Percentiles rank a stretch among this genome's conserved stretches.
Conservation (phyloP, 148 eudicot species). For the Suaeda aralocaspica region DNA sequence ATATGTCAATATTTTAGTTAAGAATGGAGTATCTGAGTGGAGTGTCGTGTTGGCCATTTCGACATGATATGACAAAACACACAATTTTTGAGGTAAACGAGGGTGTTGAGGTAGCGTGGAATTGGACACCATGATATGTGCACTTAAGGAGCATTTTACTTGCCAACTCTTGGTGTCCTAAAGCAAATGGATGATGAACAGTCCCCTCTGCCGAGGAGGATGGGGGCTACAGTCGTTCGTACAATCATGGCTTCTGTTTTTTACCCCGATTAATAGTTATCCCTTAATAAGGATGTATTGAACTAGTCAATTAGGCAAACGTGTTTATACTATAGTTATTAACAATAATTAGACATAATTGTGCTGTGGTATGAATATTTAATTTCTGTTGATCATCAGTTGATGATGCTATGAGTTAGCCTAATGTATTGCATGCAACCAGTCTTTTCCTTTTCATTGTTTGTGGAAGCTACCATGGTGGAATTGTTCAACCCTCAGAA, state of each 20-base stretch:
- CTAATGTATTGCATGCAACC: background rate
- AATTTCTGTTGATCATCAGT: background rate
- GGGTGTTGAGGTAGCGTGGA: no score
- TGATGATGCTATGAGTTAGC: background rate
- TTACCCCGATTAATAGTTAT: background rate
- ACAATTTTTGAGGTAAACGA: no score
- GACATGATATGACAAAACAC: no score
- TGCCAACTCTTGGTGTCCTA: conserved; percentile 45
- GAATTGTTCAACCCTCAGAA: no score
- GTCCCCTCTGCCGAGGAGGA: conserved; percentile 50
- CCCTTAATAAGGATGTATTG: background rate
- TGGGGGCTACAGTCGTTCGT: conserved; percentile 61
- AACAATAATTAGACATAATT: no score
- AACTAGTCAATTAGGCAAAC: background rate
- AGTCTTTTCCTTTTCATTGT: background rate
- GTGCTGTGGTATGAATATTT: background rate
- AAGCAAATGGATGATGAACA: conserved; percentile 56
- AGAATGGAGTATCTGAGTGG: no score
- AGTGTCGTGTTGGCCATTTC: no score
- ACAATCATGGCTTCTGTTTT: conserved; percentile 21
- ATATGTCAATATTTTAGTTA: no score
- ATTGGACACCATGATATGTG: conserved; percentile 16
- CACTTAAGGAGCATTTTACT: conserved; percentile 39
- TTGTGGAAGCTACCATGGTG: background rate
- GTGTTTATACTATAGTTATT: background rate